A percentile compares a stretch with the other conserved stretches of the same genome.
Conservation (phyloP, 2,329 filamentous ascomycete species). For the Knufia fluminis region DNA sequence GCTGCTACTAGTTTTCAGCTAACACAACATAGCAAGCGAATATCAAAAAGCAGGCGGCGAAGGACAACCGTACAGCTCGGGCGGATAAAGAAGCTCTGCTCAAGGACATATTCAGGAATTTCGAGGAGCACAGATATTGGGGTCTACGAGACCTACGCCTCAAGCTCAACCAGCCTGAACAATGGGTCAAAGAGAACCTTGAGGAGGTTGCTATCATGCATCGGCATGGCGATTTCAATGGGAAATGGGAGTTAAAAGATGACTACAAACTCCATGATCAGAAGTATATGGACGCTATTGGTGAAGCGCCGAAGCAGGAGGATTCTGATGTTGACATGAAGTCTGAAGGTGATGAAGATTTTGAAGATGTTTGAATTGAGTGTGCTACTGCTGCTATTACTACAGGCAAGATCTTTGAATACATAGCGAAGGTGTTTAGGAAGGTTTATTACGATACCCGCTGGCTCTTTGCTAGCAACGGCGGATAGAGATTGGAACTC, state of each 20-base stretch:
- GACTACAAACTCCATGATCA: conserved; percentile 29
- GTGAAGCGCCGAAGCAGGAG: conserved; percentile 19
- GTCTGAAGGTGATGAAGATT: conserved; percentile 21
- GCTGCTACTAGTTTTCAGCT: background rate
- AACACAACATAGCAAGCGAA: conserved; percentile 18
- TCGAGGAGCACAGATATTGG: conserved; percentile 85
- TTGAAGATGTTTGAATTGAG: conserved; percentile 18
- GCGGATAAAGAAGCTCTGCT: conserved; percentile 81
- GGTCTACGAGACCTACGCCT: conserved; percentile 78
- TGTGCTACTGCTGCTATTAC: background rate
- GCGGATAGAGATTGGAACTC: background rate
- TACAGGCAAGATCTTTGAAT: background rate
- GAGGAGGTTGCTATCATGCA: conserved; percentile 36
- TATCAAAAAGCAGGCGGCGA: conserved; percentile 37
- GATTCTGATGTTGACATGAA: conserved; percentile 21
- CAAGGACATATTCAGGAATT: conserved; percentile 74
- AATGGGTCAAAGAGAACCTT: conserved; percentile 78
- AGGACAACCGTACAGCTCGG: conserved; percentile 77
- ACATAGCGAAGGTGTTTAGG: conserved; percentile 2
- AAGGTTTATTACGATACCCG: conserved; percentile 1
- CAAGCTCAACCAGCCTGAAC: conserved; percentile 74
- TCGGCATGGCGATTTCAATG: conserved; percentile 22
- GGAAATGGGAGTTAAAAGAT: conserved; percentile 27
- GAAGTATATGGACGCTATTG: conserved; percentile 18
- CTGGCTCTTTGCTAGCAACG: background rate